Percentiles rank a stretch among this genome's conserved stretches.
phyloP scores from a whole-genome alignment of 2,329 filamentous ascomycete genomes.

The Mycosphaerelloides madeirae region DNA sequence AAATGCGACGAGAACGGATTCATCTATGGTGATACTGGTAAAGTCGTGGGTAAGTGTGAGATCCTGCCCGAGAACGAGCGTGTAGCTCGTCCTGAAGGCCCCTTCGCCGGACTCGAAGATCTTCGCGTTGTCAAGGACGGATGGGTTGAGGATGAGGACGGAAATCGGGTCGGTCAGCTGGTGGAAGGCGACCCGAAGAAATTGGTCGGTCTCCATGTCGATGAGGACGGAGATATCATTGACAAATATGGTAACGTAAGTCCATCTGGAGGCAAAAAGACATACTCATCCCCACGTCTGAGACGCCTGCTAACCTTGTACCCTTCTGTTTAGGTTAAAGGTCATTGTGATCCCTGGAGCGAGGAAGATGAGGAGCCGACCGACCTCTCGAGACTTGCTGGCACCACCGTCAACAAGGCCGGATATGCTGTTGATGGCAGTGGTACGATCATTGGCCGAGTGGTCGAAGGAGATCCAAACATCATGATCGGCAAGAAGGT shows the following conservation, averaged over 20 bases:
- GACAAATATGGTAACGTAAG: conserved; percentile 68
- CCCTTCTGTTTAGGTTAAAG: too few relatives aligned
- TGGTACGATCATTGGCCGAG: conserved; percentile 55
- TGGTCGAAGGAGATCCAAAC: conserved; percentile 53
- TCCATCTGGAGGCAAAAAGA: too few relatives aligned
- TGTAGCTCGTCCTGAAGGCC: conserved; percentile 56
- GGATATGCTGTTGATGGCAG: conserved; percentile 58
- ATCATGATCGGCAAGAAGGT: conserved; percentile 58
- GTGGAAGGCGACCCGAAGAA: conserved; percentile 66
- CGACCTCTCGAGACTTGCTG: conserved; percentile 57
- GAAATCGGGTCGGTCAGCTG: conserved; percentile 68
- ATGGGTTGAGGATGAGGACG: conserved; percentile 72
- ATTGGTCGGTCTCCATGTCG: conserved; percentile 68
- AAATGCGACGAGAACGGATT: conserved; percentile 53
- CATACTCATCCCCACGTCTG: too few relatives aligned
- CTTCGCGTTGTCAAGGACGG: conserved; percentile 65
- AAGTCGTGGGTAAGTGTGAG: conserved; percentile 55
- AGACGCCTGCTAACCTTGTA: too few relatives aligned
- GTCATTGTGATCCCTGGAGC: conserved; percentile 55
- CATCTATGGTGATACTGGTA: conserved; percentile 54
- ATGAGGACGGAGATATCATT: conserved; percentile 77
- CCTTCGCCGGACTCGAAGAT: conserved; percentile 64
- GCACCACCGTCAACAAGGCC: conserved; percentile 59
- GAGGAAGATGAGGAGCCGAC: conserved; percentile 45
- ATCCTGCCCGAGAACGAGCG: conserved; percentile 55